Evolutionary conservation across 495 filamentous ascomycete genomes (phyloP), one percentile per base, ranked within the genome.

Genomic region (Darksidea phi): DNA sequence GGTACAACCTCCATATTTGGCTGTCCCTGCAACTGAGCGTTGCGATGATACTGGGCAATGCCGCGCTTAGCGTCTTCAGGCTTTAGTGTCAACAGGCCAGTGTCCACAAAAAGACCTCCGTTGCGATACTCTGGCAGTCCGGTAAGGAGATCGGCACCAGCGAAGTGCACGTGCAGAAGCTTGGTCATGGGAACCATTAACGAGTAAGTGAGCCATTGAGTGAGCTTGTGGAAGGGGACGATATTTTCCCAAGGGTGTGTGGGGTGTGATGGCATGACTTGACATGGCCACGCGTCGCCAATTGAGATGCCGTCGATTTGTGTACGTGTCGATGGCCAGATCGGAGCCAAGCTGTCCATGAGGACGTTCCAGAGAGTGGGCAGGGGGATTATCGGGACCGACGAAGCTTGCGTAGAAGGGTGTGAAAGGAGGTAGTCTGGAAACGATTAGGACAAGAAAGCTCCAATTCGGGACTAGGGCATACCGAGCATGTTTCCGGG

Each of bases 401-500:
- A 92, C 18, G 90, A 88, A 42, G 89, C 90, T 59, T 90, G 84
- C 10, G 95, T 96, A 0, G 88, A 84, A 0, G 92, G 86, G 68
- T 98, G 95, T 21, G 86, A 85, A n/a, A 98, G 82, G 49, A 98
- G 85, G 72, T 95, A 91, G 72, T 97, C 94, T 95, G 58, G 6
- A 5, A 34, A 45, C 43, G n/a, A 8, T 36, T 21, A 21, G 21
- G 17, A 8, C 1, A 11, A 48, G 41, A 7, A 26, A 28, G 23
- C 6, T 55, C 41, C 18, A 18, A 43, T 4, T 4, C 6, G 41
- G 41, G 13, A 3, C 5, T 15, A 13, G 3, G 5, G 15, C 48
- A 70, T 82, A 95, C 91, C 91, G 43, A 98, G 84, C 87, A 98
- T 93, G 69, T 95, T 94, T 61, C 95, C 94, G 21, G 94, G 94